Conservation (phyloP, 768 basidiomycete species). For the Hygrocybe punicea region DNA sequence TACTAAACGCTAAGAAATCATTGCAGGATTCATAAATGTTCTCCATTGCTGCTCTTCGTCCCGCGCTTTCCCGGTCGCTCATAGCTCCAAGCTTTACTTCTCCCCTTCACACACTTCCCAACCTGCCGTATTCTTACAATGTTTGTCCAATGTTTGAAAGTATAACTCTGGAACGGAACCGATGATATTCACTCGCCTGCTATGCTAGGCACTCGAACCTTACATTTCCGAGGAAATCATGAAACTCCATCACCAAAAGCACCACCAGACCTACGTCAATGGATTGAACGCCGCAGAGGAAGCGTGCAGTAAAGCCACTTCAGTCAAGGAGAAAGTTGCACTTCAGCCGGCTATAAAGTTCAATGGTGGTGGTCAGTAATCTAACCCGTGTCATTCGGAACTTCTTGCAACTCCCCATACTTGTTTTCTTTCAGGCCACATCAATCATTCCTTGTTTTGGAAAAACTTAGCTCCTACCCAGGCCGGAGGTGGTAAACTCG, state of each 20-base stretch:
- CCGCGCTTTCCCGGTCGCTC: slow-evolving; percentile 46
- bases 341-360: slow-evolving; percentile 92
- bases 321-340: slow-evolving; percentile 77
- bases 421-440: slow-evolving; percentile 56
- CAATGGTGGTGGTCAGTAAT: slow-evolving; percentile 23
- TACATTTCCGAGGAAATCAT: slow-evolving; percentile 90
- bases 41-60: slow-evolving; percentile 44
- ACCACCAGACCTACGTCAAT: slow-evolving; percentile 93
- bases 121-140: slow-evolving; percentile 77
- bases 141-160: slow-evolving; percentile 31
- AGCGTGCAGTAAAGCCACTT: slow-evolving; percentile 60
- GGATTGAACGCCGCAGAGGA: slow-evolving; percentile 88
- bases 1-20: too few relatives aligned
- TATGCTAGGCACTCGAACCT: slow-evolving; percentile 72
- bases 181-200: neutral
- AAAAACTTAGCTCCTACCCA: slow-evolving; percentile 83
- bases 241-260: slow-evolving; percentile 91
- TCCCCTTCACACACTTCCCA: slow-evolving; percentile 70
- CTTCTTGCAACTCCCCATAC: too few relatives aligned
- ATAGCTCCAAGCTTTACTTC: slow-evolving; percentile 40
- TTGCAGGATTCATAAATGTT: slow-evolving; percentile 50
- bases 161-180: neutral
- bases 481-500: slow-evolving; percentile 61
- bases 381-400: neutral
- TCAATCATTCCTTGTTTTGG: slow-evolving; percentile 98